Evolutionary conservation across 2,329 filamentous ascomycete genomes (phyloP).

Genomic region (Macrophomina phaseolina): DNA sequence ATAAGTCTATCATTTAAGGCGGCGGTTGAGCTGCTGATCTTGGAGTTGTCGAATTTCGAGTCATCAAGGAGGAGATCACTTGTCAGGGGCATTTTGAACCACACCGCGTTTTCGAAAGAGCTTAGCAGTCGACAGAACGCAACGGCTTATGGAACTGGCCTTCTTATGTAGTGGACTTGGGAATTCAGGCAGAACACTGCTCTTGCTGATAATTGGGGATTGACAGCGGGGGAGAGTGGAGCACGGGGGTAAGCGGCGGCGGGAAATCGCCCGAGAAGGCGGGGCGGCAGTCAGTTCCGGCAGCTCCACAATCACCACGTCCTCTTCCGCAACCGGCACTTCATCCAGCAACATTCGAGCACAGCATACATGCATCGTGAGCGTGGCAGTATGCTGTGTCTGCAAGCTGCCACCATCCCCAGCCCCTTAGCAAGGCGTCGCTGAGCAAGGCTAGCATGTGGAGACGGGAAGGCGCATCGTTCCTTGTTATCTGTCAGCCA

Average conservation of each 20-base stretch:
- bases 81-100: slow-evolving; percentile 13
- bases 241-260: background rate
- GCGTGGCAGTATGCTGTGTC: background rate
- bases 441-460: background rate
- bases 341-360: background rate
- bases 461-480: slow-evolving; percentile 10
- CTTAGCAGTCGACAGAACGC: no score
- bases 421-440: slow-evolving; percentile 1
- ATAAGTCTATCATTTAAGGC: slow-evolving; percentile 14
- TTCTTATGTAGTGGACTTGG: background rate
- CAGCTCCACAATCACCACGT: background rate
- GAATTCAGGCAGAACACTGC: background rate
- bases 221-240: background rate
- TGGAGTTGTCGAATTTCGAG: slow-evolving; percentile 14
- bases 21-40: slow-evolving; percentile 11
- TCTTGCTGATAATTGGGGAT: background rate
- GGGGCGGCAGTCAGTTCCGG: slow-evolving; percentile 10
- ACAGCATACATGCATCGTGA: background rate
- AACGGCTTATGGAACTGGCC: no score
- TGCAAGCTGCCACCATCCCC: background rate
- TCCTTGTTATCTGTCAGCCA: slow-evolving; percentile 25
- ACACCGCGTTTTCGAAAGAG: background rate
- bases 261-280: slow-evolving; percentile 22
- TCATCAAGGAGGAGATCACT: slow-evolving; percentile 22
- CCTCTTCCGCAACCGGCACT: background rate